A percentile compares a stretch with the other conserved stretches of the same genome.
These are phyloP conservation scores for Glonium stellatum DNA, from an alignment of 495 filamentous ascomycete genomes.

Conservation along the genomic window DNA sequence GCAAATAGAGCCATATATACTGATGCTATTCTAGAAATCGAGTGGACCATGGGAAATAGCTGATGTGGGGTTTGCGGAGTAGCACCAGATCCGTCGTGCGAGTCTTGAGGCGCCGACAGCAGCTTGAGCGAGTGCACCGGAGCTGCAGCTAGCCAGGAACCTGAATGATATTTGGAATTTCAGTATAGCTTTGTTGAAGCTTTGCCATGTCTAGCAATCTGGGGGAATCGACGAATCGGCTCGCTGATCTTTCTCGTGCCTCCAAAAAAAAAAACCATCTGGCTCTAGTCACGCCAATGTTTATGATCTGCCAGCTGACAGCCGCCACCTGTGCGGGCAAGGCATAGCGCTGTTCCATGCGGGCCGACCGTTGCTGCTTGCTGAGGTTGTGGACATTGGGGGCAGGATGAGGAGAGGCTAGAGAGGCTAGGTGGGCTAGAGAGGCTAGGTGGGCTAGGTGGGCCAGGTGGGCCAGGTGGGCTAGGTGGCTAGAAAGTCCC, in stretches of 20 bases:
- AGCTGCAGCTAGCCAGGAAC: conserved; percentile 6
- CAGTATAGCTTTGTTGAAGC: not conserved
- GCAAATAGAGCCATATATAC: not conserved
- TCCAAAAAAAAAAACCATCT: conserved; percentile 10
- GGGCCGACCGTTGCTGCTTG: not conserved
- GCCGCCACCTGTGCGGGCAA: conserved; percentile 19
- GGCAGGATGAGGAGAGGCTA: not conserved
- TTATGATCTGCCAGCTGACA: conserved; percentile 21
- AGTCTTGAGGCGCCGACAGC: conserved; percentile 18
- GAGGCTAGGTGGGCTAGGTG: too few relatives aligned
- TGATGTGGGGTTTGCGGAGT: conserved; percentile 20
- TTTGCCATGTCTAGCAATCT: not conserved
- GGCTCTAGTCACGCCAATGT: conserved; percentile 7
- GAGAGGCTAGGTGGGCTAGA: too few relatives aligned
- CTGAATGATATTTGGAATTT: conserved; percentile 1
- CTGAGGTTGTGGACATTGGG: not conserved
- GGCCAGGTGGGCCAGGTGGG: too few relatives aligned
- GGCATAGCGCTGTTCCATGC: conserved; percentile 12
- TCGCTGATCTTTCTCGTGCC: conserved; percentile 1
- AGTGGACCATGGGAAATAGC: conserved; percentile 2
- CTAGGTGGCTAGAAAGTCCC: too few relatives aligned
- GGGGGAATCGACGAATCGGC: conserved; percentile 5
- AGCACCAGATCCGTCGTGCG: conserved; percentile 28
- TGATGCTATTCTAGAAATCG: not conserved
- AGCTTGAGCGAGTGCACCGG: conserved; percentile 3